Evolutionary conservation across 2,329 filamentous ascomycete genomes (phyloP), one percentile per base, ranked within the genome.

Genomic region (Calonectria hawksworthii): DNA sequence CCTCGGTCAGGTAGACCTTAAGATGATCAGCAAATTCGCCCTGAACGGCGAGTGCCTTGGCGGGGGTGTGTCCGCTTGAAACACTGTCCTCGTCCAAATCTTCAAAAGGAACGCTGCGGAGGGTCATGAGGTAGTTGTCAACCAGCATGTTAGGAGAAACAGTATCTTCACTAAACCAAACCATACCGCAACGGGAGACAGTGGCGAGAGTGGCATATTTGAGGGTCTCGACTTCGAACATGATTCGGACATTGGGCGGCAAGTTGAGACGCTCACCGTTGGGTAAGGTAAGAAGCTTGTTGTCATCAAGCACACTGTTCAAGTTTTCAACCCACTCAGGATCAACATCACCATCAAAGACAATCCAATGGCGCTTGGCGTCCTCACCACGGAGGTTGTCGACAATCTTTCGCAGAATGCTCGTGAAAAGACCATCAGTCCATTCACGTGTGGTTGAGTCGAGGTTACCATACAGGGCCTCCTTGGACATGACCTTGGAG

Each of bases 131-230:
- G 82, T 99, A 98, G 85, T 99, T 95, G 76, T 92, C 90, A 51
- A 99, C 94, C 92, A 99, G 94, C 94, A 99, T 98, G 78, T 91
- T 91, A 1, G 96, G 92, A 38, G 95, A 96, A 51, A 99, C 96
- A 34, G 96, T 99, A 83, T 99, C 98, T 81, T 98, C 96, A 83
- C 96, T 99, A 87, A 99, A 99, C 97, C 97, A 99, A 18, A 99
- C 98, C 97, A 99, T 99, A 90, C 97, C 97, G 84, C 97, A 99
- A 87, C 97, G 96, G 93, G 95, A 98, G 83, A 99, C 97, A n/a
- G 97, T 99, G 71, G 97, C 97, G 56, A 99, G 91, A 0, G 97
- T 99, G 47, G 97, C 97, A 83, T 99, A 99, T 83, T 98, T 98
- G 74, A 99, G 89, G 4, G 94, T 99, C 87, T 99, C 98, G 44